Conservation (phyloP, 176 grass and related monocot genomes). For the Bothriochloa decipiens region DNA sequence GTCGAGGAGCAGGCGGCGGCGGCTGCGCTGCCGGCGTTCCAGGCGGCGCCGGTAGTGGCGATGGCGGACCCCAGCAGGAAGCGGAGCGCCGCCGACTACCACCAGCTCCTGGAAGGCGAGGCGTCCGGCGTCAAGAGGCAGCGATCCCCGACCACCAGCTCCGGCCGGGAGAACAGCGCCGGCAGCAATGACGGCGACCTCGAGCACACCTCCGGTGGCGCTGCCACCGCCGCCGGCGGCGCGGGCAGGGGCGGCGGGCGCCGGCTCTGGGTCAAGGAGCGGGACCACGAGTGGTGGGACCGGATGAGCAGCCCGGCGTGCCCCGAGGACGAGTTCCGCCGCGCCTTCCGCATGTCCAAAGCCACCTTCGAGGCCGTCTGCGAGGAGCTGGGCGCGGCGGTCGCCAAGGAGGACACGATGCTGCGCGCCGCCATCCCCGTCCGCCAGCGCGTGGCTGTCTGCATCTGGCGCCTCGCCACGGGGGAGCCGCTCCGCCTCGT, state of each 20-base stretch:
- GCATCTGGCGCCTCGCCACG: slow-evolving; percentile 81
- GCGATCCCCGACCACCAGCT: slow-evolving; percentile 47
- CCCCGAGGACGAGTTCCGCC: slow-evolving; percentile 71
- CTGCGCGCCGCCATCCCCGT: slow-evolving; percentile 86
- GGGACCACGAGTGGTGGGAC: slow-evolving; percentile 76
- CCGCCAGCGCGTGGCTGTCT: slow-evolving; percentile 77
- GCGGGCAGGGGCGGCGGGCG: slow-evolving; percentile 35
- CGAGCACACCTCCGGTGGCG: neutral
- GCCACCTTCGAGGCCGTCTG: slow-evolving; percentile 73
- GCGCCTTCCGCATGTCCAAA: slow-evolving; percentile 74
- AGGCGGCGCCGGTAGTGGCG: neutral
- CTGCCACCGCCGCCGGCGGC: neutral
- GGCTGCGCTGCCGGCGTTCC: neutral
- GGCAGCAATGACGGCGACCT: slow-evolving; percentile 19
- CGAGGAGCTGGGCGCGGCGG: slow-evolving; percentile 60
- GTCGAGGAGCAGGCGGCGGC: neutral
- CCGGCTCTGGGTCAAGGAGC: slow-evolving; percentile 74
- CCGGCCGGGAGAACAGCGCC: slow-evolving; percentile 37
- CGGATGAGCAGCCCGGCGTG: slow-evolving; percentile 53
- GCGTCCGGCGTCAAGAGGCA: slow-evolving; percentile 14
- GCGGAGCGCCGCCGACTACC: slow-evolving; percentile 12
- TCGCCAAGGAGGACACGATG: slow-evolving; percentile 87
- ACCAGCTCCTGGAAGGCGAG: neutral
- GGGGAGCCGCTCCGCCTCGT: slow-evolving; percentile 75
- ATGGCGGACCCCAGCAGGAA: slow-evolving; percentile 46